Conservation (phyloP, 257 asterid species). For the Nicotiana tomentosiformis region DNA sequence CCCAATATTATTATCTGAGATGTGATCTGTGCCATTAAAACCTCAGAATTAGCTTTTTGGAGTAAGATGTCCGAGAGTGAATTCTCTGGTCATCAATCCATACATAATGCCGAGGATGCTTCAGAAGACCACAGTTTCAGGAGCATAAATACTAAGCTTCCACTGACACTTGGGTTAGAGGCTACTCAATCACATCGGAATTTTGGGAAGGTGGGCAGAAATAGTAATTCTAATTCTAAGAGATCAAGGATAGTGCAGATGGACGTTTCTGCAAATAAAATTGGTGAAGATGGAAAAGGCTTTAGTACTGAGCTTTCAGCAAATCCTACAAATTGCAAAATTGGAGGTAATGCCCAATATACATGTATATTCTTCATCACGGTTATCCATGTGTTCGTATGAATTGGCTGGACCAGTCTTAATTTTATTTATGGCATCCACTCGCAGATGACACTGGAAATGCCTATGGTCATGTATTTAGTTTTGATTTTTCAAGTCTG, state of each 20-base stretch:
- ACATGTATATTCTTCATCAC: background rate
- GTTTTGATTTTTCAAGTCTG: background rate
- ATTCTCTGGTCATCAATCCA: slow-evolving; percentile 30
- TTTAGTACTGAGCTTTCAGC: slow-evolving; percentile 34
- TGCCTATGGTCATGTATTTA: background rate
- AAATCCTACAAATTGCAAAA: slow-evolving; percentile 35
- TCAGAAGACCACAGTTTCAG: slow-evolving; percentile 28
- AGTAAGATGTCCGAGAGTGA: slow-evolving; percentile 36
- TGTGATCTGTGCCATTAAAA: slow-evolving; percentile 28
- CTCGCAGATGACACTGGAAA: background rate
- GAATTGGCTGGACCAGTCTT: background rate
- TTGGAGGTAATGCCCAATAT: slow-evolving; percentile 37
- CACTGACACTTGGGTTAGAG: slow-evolving; percentile 29
- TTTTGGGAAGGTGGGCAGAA: slow-evolving; percentile 46
- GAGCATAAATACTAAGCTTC: slow-evolving; percentile 22
- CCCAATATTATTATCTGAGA: slow-evolving; percentile 28
- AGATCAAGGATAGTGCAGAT: slow-evolving; percentile 46
- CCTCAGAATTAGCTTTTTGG: slow-evolving; percentile 39
- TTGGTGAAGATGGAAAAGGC: slow-evolving; percentile 40
- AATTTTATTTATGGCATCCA: background rate
- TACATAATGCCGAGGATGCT: slow-evolving; percentile 23
- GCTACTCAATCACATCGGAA: slow-evolving; percentile 35
- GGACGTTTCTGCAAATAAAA: slow-evolving; percentile 38
- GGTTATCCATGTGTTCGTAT: background rate
- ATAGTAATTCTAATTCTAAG: slow-evolving; percentile 42